Evolutionary conservation across 2,329 filamentous ascomycete species (phyloP).

Genomic region (Ceratocystis colombiana): DNA sequence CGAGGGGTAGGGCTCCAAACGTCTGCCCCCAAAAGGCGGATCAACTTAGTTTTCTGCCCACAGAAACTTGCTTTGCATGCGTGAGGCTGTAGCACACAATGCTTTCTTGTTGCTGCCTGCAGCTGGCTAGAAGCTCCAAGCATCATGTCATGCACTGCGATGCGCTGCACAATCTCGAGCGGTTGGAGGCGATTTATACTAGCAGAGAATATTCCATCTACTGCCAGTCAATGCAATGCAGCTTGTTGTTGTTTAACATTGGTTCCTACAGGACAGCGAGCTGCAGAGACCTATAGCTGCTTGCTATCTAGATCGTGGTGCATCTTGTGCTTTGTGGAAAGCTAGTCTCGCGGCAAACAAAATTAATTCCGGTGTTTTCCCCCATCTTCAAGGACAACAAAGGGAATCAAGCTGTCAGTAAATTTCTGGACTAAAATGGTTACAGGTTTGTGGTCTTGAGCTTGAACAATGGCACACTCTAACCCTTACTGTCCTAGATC

Average conservation of each 20-base stretch:
- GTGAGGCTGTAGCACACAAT: neutral
- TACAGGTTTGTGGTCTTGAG: neutral
- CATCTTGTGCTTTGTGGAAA: constrained; percentile 2
- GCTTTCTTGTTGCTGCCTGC: neutral
- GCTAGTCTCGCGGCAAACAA: neutral
- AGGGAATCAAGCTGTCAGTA: neutral
- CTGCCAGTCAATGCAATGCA: constrained; percentile 6
- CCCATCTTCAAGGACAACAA: neutral
- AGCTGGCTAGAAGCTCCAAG: neutral
- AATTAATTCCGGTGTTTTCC: neutral
- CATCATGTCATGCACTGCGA: neutral
- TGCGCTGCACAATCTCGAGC: constrained; percentile 3
- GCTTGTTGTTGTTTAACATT: neutral
- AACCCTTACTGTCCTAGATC: constrained; percentile 5
- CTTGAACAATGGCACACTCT: neutral
- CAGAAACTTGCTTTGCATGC: neutral
- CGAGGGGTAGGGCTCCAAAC: neutral
- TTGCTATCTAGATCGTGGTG: constrained; percentile 2
- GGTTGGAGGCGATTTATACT: neutral
- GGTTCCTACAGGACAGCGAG: neutral
- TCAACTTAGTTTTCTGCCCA: neutral
- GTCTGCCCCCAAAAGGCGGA: neutral
- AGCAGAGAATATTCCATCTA: constrained; percentile 2
- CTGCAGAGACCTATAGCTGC: neutral
- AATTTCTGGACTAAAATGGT: neutral